These are phyloP conservation scores for Coniosporium tulheliwenetii DNA, from an alignment of 2,329 filamentous ascomycete species.

Conservation along the genomic window DNA sequence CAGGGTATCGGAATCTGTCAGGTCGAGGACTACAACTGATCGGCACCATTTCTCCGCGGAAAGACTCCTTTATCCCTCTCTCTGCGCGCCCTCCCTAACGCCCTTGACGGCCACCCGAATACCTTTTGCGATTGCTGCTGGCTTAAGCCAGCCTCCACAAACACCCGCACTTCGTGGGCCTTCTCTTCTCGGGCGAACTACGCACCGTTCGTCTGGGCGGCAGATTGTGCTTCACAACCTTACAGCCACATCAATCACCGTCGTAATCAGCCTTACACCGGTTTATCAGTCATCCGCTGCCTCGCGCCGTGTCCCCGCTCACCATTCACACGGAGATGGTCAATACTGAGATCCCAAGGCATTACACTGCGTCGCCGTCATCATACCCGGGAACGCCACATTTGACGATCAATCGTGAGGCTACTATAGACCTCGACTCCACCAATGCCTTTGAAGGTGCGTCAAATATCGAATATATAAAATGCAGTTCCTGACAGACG, in stretches of 20 bases:
- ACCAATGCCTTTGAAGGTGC: conserved; percentile 88
- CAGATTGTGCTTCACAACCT: conserved; percentile 79
- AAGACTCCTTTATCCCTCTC: conserved; percentile 68
- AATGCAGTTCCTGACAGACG: neutral
- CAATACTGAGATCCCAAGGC: conserved; percentile 61
- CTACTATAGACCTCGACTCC: conserved; percentile 82
- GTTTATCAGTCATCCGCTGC: neutral
- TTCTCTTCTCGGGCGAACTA: conserved; percentile 91
- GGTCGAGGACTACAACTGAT: conserved; percentile 42
- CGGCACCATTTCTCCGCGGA: conserved; percentile 78
- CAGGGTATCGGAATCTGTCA: conserved; percentile 72
- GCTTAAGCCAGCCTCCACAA: conserved; percentile 66
- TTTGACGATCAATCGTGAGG: conserved; percentile 92
- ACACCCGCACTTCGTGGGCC: conserved; percentile 58
- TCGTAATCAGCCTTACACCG: neutral
- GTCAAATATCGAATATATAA: conserved; percentile 4
- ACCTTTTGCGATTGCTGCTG: conserved; percentile 50
- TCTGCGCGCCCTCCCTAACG: conserved; percentile 87
- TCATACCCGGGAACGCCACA: conserved; percentile 65
- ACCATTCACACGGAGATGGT: conserved; percentile 54
- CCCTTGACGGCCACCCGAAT: conserved; percentile 47
- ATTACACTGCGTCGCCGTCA: conserved; percentile 72
- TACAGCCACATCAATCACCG: neutral
- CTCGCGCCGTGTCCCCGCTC: neutral
- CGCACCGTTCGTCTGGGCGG: conserved; percentile 92